Evolutionary conservation across 1,284 basidiomycete genomes (phyloP).

Genomic region (Ganoderma lingzhi): DNA sequence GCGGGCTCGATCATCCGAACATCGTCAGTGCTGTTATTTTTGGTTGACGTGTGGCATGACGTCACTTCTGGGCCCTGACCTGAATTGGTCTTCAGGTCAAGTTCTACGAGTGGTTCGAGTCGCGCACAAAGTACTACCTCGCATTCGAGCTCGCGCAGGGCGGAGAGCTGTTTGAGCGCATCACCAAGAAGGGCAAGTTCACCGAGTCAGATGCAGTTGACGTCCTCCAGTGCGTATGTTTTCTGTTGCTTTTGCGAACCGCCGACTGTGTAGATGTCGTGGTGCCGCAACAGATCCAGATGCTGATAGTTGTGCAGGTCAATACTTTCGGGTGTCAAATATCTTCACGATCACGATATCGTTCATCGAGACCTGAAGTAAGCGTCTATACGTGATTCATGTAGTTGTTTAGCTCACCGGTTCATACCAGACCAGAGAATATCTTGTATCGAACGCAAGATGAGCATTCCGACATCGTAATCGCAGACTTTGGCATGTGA

Average conservation of each 20-base stretch:
- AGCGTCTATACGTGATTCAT: constrained; percentile 30
- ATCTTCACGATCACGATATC: constrained; percentile 88
- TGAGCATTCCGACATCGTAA: constrained; percentile 82
- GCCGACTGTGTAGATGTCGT: background rate
- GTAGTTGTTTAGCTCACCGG: background rate
- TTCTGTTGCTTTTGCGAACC: background rate
- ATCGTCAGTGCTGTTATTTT: constrained; percentile 66
- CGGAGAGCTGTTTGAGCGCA: constrained; percentile 90
- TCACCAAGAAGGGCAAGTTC: constrained; percentile 85
- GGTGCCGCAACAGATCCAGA: background rate
- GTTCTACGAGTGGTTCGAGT: constrained; percentile 95
- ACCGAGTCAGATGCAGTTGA: constrained; percentile 87
- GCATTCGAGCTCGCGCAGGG: constrained; percentile 92
- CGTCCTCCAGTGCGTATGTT: constrained; percentile 65
- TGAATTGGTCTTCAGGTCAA: constrained; percentile 69
- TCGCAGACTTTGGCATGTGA: constrained; percentile 97
- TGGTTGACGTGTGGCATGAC: constrained; percentile 8
- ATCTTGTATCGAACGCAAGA: constrained; percentile 88
- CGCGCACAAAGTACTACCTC: constrained; percentile 89
- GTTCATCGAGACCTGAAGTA: constrained; percentile 94
- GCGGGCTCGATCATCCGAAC: constrained; percentile 87
- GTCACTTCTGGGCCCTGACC: background rate
- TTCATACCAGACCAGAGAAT: constrained; percentile 81
- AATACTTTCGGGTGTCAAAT: constrained; percentile 81
- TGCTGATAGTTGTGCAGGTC: constrained; percentile 53